phyloP scores from a whole-genome alignment of 345 rosid genomes.

The Combretum micranthum region DNA sequence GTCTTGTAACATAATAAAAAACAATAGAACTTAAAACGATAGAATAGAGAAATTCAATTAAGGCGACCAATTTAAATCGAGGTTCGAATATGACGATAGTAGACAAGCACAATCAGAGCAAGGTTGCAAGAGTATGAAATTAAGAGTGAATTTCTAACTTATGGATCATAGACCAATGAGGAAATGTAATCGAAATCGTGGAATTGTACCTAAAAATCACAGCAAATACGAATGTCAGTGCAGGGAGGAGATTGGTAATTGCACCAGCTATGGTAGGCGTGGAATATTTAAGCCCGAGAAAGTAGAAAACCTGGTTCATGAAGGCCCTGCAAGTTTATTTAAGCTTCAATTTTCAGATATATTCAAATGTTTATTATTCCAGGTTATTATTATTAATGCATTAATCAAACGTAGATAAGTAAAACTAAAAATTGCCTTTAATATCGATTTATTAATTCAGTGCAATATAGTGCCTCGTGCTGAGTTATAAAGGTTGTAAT shows the following conservation, averaged over 20 bases:
- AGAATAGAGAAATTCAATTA: too few relatives aligned
- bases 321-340: conserved; percentile 41
- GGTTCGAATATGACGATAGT: too few relatives aligned
- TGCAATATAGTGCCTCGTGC: not conserved
- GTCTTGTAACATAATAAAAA: conserved; percentile 28
- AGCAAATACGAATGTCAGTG: conserved; percentile 69
- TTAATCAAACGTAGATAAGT: too few relatives aligned
- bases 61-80: too few relatives aligned
- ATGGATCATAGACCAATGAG: not conserved
- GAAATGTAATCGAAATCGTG: not conserved
- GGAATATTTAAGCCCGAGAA: conserved; percentile 64
- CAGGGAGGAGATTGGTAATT: conserved; percentile 67
- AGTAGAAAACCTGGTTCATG: conserved; percentile 72
- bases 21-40: not conserved
- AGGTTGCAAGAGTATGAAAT: too few relatives aligned
- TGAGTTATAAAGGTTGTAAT: not conserved
- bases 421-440: too few relatives aligned
- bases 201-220: conserved; percentile 51
- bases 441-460: not conserved
- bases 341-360: not conserved
- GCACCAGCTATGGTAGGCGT: conserved; percentile 87
- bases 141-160: not conserved
- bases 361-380: too few relatives aligned
- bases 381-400: too few relatives aligned
- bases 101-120: too few relatives aligned